These are phyloP conservation scores for Letharia columbiana DNA, from an alignment of 495 filamentous ascomycete species.

Conservation along the genomic window DNA sequence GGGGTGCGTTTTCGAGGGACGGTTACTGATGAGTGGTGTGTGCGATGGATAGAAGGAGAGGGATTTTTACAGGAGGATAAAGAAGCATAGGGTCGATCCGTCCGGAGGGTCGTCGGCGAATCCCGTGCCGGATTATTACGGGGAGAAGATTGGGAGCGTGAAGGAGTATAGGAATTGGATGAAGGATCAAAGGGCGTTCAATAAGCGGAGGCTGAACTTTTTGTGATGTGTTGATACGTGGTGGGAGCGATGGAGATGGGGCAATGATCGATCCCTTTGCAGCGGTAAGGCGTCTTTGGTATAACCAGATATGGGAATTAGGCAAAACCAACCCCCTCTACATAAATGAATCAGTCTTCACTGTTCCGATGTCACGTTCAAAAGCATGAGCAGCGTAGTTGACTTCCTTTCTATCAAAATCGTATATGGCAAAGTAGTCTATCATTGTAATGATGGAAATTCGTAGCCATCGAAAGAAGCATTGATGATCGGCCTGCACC, in stretches of 20 bases:
- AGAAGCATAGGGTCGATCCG: conserved; percentile 83
- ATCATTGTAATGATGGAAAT: background rate
- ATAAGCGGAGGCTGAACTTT: conserved; percentile 72
- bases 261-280: background rate
- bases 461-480: background rate
- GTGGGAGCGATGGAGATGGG: background rate
- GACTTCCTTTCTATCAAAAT: background rate
- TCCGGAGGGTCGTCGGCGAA: conserved; percentile 56
- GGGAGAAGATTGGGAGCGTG: conserved; percentile 94
- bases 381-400: background rate
- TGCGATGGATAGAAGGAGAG: conserved; percentile 63
- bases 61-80: conserved; percentile 82
- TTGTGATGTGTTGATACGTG: conserved; percentile 25
- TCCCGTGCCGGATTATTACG: conserved; percentile 62
- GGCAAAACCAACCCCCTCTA: conserved; percentile 9
- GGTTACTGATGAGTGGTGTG: conserved; percentile 15
- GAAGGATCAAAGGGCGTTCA: conserved; percentile 96
- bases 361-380: background rate
- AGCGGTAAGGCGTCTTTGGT: conserved; percentile 5
- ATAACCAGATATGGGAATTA: conserved; percentile 1
- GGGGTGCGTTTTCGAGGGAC: background rate
- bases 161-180: conserved; percentile 87
- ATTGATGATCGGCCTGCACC: background rate
- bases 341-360: background rate
- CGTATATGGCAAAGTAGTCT: background rate